Base-by-base conservation (phyloP, 2,329 filamentous ascomycete species). In the Calonectria pteridis region DNA sequence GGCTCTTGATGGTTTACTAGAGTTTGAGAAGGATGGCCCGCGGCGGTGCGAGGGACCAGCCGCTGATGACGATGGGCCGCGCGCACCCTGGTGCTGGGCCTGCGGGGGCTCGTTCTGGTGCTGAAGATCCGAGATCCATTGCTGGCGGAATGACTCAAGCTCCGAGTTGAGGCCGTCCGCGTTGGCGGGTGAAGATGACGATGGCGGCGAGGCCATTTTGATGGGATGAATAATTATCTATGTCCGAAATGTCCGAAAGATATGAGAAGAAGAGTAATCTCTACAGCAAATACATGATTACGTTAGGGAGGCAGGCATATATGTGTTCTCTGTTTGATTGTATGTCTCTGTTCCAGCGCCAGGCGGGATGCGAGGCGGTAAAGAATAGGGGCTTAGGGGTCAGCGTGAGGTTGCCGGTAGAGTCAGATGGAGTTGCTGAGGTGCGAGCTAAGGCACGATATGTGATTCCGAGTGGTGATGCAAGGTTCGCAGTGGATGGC, bases 41-140 rank as follows among this genome's bases (percentile, higher is more conserved):
- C 62, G 67, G 51, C 50, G 67, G 3, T 43, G 71, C 23, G 59
- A 65, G 26, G 71, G 66, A 28, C 55, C 58, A 40, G 43, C 43
- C 18, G 72, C 74, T 37, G 70, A 72, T 50, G 29, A 76, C 69
- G 28, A 73, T 81, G 77, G 51, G 82, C 10, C 75, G 75, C 0
- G 72, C 69, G 26, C 75, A 72, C 51, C 77, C 59, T 49, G 71
- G 46, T 46, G 23, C 33, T 65, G 68, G 4, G 58, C 18, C 7
- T 75, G 76, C 6, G 69, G 73, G n/a, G 76, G 81, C 35, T 67
- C 84, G 74, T 82, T 50, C 68, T 87, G 3, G 85, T 84, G 63
- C 87, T 68, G 82, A 9, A 98, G 94, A 83, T 98, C 96, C 78
- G 95, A 93, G 73, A 92, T 91, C 96, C 96, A 98, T 88, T 95